Evolutionary conservation across 768 basidiomycete species (phyloP), one percentile per base, ranked within the genome.

Genomic region (Collybia mongolica): DNA sequence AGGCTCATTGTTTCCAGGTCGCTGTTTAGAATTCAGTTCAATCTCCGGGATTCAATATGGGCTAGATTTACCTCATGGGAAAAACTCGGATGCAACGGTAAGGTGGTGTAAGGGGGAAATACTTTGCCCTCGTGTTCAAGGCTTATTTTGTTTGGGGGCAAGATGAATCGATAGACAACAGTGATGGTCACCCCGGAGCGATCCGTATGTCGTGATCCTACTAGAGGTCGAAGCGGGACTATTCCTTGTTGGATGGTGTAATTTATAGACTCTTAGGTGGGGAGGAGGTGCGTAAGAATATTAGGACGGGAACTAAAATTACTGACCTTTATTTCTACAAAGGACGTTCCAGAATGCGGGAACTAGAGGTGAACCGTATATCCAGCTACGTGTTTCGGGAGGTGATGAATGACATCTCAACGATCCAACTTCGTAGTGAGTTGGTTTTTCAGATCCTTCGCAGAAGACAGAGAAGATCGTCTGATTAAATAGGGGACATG

Each of bases 221-320:
- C 5, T 37, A 37, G 12, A 4, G 49, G 35, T 15, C 29, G 26
- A 20, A 46, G 36, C 19, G 61, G 60, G 17, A 51, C 57, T 38
- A 84, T 68, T 23, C 74, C 70, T 59, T 84, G 82, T 19, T 79
- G 56, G 51, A 84, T 76, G 0, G 71, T 76, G 60, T 75, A 82
- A 40, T 72, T 56, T 2, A 71, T 72, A n/a, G 77, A 72, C 55
- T 82, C 82, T 84, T 23, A 9, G 9, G 9, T 9, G 14, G 32
- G 7, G 11, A 32, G 32, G 14, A 32, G 32, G 11, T 32, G 32
- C 2, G 32, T 32, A 12, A 14, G 2, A 32, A 32, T 32, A 32
- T 12, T 11, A 12, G 5, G 4, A 9, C 32, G 7, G 32, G 2
- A 6, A 32, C 2, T 6, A 14, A 32, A 32, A 32, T 29, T 1